Base-by-base conservation (phyloP, 2,329 filamentous ascomycete species). In the Alternaria consortialis region DNA sequence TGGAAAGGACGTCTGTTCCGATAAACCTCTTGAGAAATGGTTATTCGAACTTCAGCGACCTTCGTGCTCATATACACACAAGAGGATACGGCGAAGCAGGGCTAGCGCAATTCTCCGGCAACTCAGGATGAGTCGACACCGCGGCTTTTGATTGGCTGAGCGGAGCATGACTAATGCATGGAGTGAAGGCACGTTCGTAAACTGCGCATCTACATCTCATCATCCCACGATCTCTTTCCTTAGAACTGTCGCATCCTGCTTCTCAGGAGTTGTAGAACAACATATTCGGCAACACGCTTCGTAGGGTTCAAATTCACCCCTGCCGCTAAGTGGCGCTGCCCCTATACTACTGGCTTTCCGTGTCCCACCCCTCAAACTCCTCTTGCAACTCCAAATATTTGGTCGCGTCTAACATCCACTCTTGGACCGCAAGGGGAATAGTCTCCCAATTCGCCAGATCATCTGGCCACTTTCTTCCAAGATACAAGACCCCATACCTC, bases 101-200 rank as follows among this genome's bases (percentile, higher is more conserved):
- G 46, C 20, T 56, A 56, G 53, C 36, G 17, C 39, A 52, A 32
- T 43, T 17, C 7, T 20, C 4, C 23, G 11, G n/a, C 25, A 37
- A 36, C 56, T 64, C 64, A 66, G 29, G 31, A 66, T 66, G 64
- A 66, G 58, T 66, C 64, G 62, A 66, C 36, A 31, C 20, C 15
- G 23, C n/a, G 12, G 3, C 12, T 20, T 56, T 39, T 60, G 62
- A 66, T 66, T 66, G 55, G 62, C 13, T 25, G 7, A 31, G 23
- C 13, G n/a, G 6, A 8, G 17, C 25, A 36, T 54, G 40, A 46
- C 52, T 20, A 54, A 36, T 32, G 37, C 2, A 8, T 17, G 7
- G 12, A 15, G 6, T 7, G 15, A 46, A 39, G 23, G 31, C 42
- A 25, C 40, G 25, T 12, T 23, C 36, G 20, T 20, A 20, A 20